Evolutionary conservation across 805 yeast genomes (phyloP).

Genomic region (Schizosaccharomyces osmophilus): DNA sequence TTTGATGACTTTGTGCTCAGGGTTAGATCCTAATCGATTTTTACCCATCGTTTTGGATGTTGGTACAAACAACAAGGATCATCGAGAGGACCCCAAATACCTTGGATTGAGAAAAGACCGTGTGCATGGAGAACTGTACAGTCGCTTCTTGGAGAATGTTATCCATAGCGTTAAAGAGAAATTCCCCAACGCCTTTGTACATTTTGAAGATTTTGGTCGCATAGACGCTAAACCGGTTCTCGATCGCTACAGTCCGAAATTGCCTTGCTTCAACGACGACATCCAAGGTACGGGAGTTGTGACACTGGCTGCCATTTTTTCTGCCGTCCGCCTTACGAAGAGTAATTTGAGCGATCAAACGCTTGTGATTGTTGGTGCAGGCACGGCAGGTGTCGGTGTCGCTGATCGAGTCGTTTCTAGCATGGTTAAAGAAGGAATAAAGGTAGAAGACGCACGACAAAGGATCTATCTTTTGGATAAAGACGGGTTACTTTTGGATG

Average conservation of each 20-base stretch:
- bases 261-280: conserved; percentile 90
- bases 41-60: conserved; percentile 77
- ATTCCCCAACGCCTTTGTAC: conserved; percentile 77
- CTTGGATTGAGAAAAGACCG: conserved; percentile 78
- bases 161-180: conserved; percentile 43
- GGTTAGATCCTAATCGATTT: conserved; percentile 85
- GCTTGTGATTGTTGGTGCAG: conserved; percentile 72
- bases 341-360: conserved; percentile 20
- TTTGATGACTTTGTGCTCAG: conserved; percentile 88
- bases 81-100: conserved; percentile 63
- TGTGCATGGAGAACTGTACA: conserved; percentile 67
- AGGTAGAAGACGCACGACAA: conserved; percentile 44
- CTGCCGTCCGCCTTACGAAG: conserved; percentile 58
- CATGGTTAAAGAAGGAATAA: conserved; percentile 57
- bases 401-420: conserved; percentile 85
- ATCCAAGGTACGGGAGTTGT: conserved; percentile 99
- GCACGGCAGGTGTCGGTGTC: conserved; percentile 89
- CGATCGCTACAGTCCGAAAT: conserved; percentile 41
- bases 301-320: conserved; percentile 79
- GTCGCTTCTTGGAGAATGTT: conserved; percentile 60
- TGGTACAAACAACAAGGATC: conserved; percentile 71
- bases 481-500: conserved; percentile 48
- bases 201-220: conserved; percentile 93
- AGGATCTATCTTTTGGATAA: conserved; percentile 64
- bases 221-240: conserved; percentile 65